Evolutionary conservation across 2,329 filamentous ascomycete genomes (phyloP).

Genomic region (Fragosphaeria purpurea): DNA sequence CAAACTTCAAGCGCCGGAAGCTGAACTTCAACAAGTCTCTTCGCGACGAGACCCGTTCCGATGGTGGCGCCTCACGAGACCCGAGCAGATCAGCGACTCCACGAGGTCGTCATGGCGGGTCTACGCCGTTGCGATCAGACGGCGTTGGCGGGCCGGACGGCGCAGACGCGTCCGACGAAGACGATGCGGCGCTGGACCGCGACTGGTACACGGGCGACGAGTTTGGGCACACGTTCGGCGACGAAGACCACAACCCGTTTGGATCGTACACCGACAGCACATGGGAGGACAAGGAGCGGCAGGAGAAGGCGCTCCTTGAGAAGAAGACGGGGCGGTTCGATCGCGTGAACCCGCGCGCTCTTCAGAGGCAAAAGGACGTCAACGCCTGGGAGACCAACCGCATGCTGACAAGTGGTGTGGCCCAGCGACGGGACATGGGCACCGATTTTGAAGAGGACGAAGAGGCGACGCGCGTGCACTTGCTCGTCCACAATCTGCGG

Average conservation of each 20-base stretch:
- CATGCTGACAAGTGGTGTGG: slow-evolving; percentile 93
- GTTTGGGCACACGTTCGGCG: slow-evolving; percentile 71
- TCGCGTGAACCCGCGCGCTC: slow-evolving; percentile 59
- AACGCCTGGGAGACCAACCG: slow-evolving; percentile 98
- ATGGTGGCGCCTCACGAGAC: slow-evolving; percentile 36
- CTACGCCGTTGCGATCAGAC: slow-evolving; percentile 39
- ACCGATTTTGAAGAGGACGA: slow-evolving; percentile 84
- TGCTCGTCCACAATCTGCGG: slow-evolving; percentile 85
- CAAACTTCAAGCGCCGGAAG: slow-evolving; percentile 48
- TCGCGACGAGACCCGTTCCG: slow-evolving; percentile 45
- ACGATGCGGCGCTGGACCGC: slow-evolving; percentile 67
- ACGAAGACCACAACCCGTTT: slow-evolving; percentile 89
- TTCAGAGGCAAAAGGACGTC: slow-evolving; percentile 85
- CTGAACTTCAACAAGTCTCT: slow-evolving; percentile 46
- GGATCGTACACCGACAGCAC: slow-evolving; percentile 64
- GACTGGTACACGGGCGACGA: slow-evolving; percentile 93
- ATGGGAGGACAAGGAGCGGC: slow-evolving; percentile 59
- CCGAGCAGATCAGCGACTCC: slow-evolving; percentile 15
- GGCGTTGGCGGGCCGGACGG: slow-evolving; percentile 35
- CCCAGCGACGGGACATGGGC: slow-evolving; percentile 74
- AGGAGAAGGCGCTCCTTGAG: slow-evolving; percentile 63
- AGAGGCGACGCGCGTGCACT: slow-evolving; percentile 77
- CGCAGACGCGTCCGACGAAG: slow-evolving; percentile 52
- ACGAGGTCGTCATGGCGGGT: slow-evolving; percentile 8
- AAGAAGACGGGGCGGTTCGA: slow-evolving; percentile 65